Evolutionary conservation across 495 filamentous ascomycete genomes (phyloP), one percentile per base, ranked within the genome.

Genomic region (Zalerion maritima): DNA sequence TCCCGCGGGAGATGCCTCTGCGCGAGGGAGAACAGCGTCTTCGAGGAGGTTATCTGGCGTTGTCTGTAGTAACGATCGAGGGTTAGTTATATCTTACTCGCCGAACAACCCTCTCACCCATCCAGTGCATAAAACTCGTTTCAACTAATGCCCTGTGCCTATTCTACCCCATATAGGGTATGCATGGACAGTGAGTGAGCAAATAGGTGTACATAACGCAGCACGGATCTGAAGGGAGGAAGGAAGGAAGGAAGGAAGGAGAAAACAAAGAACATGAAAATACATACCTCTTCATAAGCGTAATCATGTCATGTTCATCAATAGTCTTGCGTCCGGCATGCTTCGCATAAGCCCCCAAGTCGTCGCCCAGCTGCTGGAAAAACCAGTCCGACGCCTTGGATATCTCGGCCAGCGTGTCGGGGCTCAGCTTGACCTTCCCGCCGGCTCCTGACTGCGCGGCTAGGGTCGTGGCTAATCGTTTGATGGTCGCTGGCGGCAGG

Each of bases 291-390:
- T 66, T 73, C 72, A 94, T 77, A 32, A 92, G 49, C 30, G 78
- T 72, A 35, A 81, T 57, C 43, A 87, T 71, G 51, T 94, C 85
- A 31, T 60, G 73, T 45, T 91, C 83, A 31, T 89, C 78, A 45
- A 94, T 86, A 3, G 73, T 83, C 50, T 77, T 86, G 22, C 85
- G 68, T 17, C 75, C 72, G 3, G 80, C 83, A 50, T 94, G 85
- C 27, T 74, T 62, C 6, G 85, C 78, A 52, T 85, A 94, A 2
- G 65, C 72, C 3, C 67, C 69, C 35, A 94, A 57, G 43, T 91
- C 81, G 14, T 81, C 79, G 32, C 78, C 68, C 9, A 75, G 59
- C 49, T 92, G 85, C 42, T 87, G 78, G 45, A 92, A 91, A 52
- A 82, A 94, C 73, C 78, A 84, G 19, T 86, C 79, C 11, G 76